Base-by-base conservation (phyloP, 768 basidiomycete genomes). In the Brasilioporus rufonigricans region DNA sequence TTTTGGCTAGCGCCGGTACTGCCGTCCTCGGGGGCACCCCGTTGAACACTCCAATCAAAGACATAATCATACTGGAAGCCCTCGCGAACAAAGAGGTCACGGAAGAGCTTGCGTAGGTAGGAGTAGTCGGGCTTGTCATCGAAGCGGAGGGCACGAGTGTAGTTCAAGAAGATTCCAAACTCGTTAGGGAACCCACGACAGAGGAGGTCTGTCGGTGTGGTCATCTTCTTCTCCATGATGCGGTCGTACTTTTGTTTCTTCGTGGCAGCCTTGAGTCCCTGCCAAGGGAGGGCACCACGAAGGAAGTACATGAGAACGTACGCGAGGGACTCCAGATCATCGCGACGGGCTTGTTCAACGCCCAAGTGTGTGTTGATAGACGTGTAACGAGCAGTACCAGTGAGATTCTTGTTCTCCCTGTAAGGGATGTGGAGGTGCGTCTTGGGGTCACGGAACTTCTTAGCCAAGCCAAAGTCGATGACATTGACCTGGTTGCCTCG, bases 201-300 rank as follows among this genome's bases (percentile, higher is more conserved):
- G 27, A 99, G 85, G 55, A 96, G 80, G 71, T 98, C 94, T 48
- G 92, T 95, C 14, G 94, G 92, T 0, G 94, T 97, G 35, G 97
- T 98, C 94, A 99, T 98, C 85, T 99, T 99, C 85, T 99, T 99
- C 78, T 99, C 97, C 97, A 99, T 99, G 78, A 99, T 99, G 57
- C 97, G 89, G 75, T 98, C 97, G 74, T 98, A 98, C 79, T 99
- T 99, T 82, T 99, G 97, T 85, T 99, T 99, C 92, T 99, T 99
- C 56, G 97, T 99, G 38, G 96, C 96, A 56, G 97, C 97, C 79
- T 99, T 99, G 71, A 99, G 85, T 56, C 97, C 97, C 74, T 99
- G 97, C 96, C 96, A 99, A 31, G 96, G 96, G 41, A 99, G 84
- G 53, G 93, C 89, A 46, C 96, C 97, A 60, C 96, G 93, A 61